Conservation (phyloP, 1,284 basidiomycete species). For the Exobasidium rhododendri region DNA sequence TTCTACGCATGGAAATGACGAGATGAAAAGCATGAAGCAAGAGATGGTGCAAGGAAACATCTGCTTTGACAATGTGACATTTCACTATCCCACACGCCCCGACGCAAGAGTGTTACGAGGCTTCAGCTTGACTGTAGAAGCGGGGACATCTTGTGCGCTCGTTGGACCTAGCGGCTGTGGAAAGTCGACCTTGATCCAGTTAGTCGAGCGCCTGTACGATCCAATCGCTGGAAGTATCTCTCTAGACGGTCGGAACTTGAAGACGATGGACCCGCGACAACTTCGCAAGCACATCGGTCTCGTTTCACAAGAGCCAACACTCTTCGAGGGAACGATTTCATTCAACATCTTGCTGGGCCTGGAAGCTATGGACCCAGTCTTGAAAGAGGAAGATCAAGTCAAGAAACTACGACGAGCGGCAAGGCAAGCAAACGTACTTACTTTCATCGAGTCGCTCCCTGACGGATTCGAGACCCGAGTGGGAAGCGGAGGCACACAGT, state of each 20-base stretch:
- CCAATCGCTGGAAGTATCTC: slow-evolving; percentile 55
- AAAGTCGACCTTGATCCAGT: slow-evolving; percentile 80
- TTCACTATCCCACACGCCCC: slow-evolving; percentile 89
- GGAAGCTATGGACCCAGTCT: slow-evolving; percentile 33
- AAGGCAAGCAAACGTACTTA: slow-evolving; percentile 58
- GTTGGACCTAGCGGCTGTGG: slow-evolving; percentile 80
- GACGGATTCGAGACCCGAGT: slow-evolving; percentile 60
- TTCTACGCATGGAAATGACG: no score
- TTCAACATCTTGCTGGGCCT: slow-evolving; percentile 49
- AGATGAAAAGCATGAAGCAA: no score
- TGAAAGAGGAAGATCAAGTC: slow-evolving; percentile 27
- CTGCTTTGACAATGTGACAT: slow-evolving; percentile 75
- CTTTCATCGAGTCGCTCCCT: slow-evolving; percentile 42
- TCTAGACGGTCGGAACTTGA: slow-evolving; percentile 42
- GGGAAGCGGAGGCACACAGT: slow-evolving; percentile 44
- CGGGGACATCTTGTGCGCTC: slow-evolving; percentile 85
- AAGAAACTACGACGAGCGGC: slow-evolving; percentile 30
- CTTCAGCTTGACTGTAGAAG: slow-evolving; percentile 59
- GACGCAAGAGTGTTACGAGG: slow-evolving; percentile 54
- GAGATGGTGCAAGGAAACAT: slow-evolving; percentile 63
- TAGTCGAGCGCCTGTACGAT: slow-evolving; percentile 81
- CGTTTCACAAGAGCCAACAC: slow-evolving; percentile 47
- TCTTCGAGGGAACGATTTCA: slow-evolving; percentile 48
- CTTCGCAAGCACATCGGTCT: slow-evolving; percentile 44
- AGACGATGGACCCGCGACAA: slow-evolving; percentile 29